Evolutionary conservation across 345 rosid genomes (phyloP).

Genomic region (Salix udensis): DNA sequence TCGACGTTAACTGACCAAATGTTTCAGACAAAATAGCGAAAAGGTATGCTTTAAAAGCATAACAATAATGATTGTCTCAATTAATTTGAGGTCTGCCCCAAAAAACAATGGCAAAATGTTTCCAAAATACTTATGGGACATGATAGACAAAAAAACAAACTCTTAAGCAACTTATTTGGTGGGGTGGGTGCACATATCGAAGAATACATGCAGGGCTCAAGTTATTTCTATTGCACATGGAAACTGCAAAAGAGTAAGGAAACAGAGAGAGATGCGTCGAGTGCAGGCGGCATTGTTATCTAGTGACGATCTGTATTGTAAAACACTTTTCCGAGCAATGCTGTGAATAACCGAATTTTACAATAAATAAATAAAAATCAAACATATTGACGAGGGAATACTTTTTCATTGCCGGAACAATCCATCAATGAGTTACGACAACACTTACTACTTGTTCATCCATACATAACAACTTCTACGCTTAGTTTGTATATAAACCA

Average conservation of each 20-base stretch:
- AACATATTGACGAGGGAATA: not conserved
- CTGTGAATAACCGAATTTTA: not conserved
- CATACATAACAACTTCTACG: not conserved
- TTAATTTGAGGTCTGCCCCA: not conserved
- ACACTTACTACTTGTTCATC: not conserved
- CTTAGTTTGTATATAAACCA: not conserved
- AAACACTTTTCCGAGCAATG: not conserved
- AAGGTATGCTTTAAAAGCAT: not conserved
- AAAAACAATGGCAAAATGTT: too few relatives aligned
- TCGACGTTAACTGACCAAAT: not conserved
- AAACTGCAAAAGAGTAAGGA: not conserved
- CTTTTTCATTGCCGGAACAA: not conserved
- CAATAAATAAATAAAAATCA: not conserved
- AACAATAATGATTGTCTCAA: not conserved
- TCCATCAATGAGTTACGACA: not conserved
- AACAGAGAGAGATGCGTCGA: not conserved
- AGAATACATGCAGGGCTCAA: not conserved
- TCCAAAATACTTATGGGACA: too few relatives aligned
- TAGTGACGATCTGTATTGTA: not conserved
- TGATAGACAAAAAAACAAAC: too few relatives aligned
- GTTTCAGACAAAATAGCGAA: not conserved
- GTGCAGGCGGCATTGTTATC: not conserved
- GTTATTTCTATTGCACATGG: not conserved
- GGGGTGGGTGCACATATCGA: too few relatives aligned
- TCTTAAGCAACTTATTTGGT: too few relatives aligned